These are phyloP conservation scores for Malania oleifera DNA, from an alignment of 164 flowering plant genomes.

Conservation along the genomic window DNA sequence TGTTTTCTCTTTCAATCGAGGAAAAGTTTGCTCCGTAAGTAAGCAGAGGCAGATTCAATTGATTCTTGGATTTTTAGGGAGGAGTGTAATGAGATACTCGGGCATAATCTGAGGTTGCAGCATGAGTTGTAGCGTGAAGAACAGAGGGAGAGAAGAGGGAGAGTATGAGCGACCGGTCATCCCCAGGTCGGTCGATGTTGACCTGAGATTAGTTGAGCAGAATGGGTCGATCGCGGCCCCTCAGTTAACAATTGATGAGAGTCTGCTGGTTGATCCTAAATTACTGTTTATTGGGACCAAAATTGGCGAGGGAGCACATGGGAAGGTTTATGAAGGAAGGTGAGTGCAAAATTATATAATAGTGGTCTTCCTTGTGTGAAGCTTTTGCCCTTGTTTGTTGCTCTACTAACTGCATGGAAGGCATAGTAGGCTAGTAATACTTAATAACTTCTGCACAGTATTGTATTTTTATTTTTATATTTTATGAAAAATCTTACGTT, in stretches of 20 bases:
- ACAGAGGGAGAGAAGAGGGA: slow-evolving; percentile 24
- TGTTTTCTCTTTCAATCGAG: background rate
- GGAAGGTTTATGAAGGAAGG: slow-evolving; percentile 92
- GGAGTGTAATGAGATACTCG: slow-evolving; percentile 26
- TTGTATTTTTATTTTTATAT: background rate
- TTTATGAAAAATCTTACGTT: too few relatives aligned
- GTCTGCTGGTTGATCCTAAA: slow-evolving; percentile 69
- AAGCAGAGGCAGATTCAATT: background rate
- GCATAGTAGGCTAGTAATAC: background rate
- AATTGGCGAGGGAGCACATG: slow-evolving; percentile 96
- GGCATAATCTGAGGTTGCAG: slow-evolving; percentile 32
- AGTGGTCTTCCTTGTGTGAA: background rate
- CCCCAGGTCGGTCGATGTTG: slow-evolving; percentile 18
- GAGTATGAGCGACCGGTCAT: slow-evolving; percentile 13
- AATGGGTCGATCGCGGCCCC: slow-evolving; percentile 36
- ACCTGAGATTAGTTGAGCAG: slow-evolving; percentile 3
- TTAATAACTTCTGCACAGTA: background rate
- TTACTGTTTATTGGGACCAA: slow-evolving; percentile 64
- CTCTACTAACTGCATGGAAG: background rate
- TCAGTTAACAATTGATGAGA: slow-evolving; percentile 47
- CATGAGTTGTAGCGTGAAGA: slow-evolving; percentile 45
- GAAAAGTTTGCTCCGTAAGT: background rate
- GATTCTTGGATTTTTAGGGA: background rate
- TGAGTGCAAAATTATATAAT: slow-evolving; percentile 24
- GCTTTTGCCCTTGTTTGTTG: background rate